Percentiles rank a stretch among this genome's conserved stretches.
These are phyloP conservation scores for Amauroascus verrucosus DNA, from an alignment of 2,329 filamentous ascomycete genomes.

Conservation along the genomic window DNA sequence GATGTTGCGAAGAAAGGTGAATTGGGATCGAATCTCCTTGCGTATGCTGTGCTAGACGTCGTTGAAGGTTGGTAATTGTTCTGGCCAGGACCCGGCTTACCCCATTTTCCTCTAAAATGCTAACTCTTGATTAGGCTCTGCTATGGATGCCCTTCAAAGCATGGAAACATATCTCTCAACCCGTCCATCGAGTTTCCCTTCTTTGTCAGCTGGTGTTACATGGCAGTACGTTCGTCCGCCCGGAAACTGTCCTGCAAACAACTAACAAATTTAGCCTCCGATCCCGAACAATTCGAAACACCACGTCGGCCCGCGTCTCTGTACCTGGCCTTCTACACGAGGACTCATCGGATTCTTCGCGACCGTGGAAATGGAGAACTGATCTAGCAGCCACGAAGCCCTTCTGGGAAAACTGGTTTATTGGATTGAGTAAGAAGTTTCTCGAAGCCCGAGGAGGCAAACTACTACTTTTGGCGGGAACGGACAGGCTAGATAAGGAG, in stretches of 20 bases:
- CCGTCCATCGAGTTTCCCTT: conserved; percentile 67
- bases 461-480: conserved; percentile 73
- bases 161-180: conserved; percentile 89
- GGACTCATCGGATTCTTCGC: conserved; percentile 31
- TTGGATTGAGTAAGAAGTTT: conserved; percentile 79
- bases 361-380: conserved; percentile 74
- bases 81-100: neutral
- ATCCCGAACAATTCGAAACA: conserved; percentile 75
- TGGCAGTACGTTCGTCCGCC: conserved; percentile 60
- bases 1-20: conserved; percentile 61
- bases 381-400: conserved; percentile 72
- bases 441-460: conserved; percentile 72
- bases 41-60: conserved; percentile 84
- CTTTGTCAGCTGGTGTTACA: conserved; percentile 68
- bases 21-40: conserved; percentile 60
- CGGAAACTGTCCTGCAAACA: too few relatives aligned
- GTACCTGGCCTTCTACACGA: conserved; percentile 67
- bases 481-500: conserved; percentile 81
- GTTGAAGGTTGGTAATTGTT: conserved; percentile 54
- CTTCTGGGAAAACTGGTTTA: conserved; percentile 93
- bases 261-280: conserved; percentile 49
- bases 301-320: conserved; percentile 70
- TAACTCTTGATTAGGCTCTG: conserved; percentile 48
- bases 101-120: neutral
- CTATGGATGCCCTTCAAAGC: conserved; percentile 84